Evolutionary conservation across 805 yeast genomes (phyloP).

Genomic region (Teunomyces aglyptinius): DNA sequence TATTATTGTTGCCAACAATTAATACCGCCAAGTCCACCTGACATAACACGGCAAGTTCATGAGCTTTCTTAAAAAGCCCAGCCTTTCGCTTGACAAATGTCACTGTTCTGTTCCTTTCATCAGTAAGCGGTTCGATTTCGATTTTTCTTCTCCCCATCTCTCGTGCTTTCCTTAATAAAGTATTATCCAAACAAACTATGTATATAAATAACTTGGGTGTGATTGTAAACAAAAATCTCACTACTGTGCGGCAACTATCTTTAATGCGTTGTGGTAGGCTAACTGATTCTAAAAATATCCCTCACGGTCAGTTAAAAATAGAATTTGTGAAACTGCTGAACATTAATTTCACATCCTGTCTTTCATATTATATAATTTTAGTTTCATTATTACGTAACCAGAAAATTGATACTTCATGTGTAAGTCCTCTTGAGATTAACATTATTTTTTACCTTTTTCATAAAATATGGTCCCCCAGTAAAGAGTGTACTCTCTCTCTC

Average conservation of each 20-base stretch:
- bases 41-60: slow-evolving; percentile 84
- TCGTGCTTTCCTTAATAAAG: neutral
- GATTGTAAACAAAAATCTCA: neutral
- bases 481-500: too few species aligned
- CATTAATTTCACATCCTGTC: too few species aligned
- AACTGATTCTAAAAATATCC: slow-evolving; percentile 2
- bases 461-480: too few species aligned
- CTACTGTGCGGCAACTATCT: neutral
- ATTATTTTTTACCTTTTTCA: too few species aligned
- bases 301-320: neutral
- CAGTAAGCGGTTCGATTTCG: slow-evolving; percentile 84
- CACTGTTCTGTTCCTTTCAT: slow-evolving; percentile 81
- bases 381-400: neutral
- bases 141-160: slow-evolving; percentile 96
- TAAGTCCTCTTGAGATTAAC: too few species aligned
- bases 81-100: slow-evolving; percentile 94
- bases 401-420: too few species aligned
- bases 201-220: neutral
- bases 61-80: slow-evolving; percentile 86
- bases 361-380: neutral
- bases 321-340: neutral
- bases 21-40: slow-evolving; percentile 91
- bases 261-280: neutral
- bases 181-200: neutral
- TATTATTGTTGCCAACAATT: slow-evolving; percentile 78